These are phyloP conservation scores for Mrakia gelida DNA, from an alignment of 768 basidiomycete species.

Conservation along the genomic window DNA sequence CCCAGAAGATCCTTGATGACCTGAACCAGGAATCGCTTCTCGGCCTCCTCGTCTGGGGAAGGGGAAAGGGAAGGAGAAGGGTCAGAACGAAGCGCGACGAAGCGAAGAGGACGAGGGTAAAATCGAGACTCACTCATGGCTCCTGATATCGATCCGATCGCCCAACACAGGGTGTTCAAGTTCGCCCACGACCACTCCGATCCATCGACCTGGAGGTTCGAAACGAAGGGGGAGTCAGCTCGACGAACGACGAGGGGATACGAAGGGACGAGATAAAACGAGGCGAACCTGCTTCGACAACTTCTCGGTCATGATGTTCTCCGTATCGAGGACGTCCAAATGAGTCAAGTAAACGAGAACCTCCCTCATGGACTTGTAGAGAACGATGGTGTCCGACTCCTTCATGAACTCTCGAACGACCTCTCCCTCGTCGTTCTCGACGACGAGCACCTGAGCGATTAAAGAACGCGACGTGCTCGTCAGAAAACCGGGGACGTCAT, in stretches of 20 bases:
- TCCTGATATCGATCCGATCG: constrained; percentile 96
- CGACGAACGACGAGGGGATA: neutral
- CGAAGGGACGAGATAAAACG: neutral
- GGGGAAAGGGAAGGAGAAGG: neutral
- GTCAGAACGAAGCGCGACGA: neutral
- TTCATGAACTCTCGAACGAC: constrained; percentile 99
- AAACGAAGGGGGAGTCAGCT: neutral
- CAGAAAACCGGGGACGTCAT: neutral
- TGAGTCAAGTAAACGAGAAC: constrained; percentile 96
- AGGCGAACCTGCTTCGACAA: constrained; percentile 75
- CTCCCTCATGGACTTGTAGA: constrained; percentile 99
- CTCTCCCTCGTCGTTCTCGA: constrained; percentile 99
- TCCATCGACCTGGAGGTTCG: constrained; percentile 60
- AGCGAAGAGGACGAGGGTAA: neutral
- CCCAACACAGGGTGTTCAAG: constrained; percentile 98
- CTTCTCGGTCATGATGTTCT: constrained; percentile 96
- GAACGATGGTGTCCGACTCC: constrained; percentile 94
- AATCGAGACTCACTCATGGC: constrained; percentile 78
- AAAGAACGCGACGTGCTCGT: neutral
- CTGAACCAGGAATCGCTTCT: constrained; percentile 97
- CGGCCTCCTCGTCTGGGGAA: constrained; percentile 84
- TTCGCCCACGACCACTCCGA: constrained; percentile 99
- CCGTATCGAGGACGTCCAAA: constrained; percentile 91
- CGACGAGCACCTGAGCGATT: constrained; percentile 74
- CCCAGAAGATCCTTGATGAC: constrained; percentile 99